Percentiles rank a stretch among this genome's conserved stretches.
Evolutionary conservation across 179 eudicot genomes (phyloP).

Genomic region (Spinacia oleracea): DNA sequence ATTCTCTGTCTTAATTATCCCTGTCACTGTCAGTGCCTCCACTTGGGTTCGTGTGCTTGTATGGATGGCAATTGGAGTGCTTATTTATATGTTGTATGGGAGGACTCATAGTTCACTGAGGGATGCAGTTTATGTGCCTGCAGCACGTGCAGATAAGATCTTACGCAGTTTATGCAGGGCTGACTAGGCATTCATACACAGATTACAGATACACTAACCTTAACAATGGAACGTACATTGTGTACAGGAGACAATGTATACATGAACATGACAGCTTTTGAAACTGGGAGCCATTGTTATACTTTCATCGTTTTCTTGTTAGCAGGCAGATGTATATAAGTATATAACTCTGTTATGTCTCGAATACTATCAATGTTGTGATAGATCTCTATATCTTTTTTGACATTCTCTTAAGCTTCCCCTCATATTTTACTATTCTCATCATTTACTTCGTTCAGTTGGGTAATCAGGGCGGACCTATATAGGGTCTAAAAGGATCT

Average conservation of each 20-base stretch:
- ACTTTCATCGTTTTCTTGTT: background rate
- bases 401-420: too few relatives aligned
- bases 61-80: constrained; percentile 66
- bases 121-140: constrained; percentile 71
- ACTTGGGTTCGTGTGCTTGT: constrained; percentile 86
- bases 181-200: constrained; percentile 1
- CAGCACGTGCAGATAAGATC: constrained; percentile 66
- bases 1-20: background rate
- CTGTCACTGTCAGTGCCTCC: constrained; percentile 36
- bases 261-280: background rate
- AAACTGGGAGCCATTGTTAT: background rate
- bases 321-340: too few relatives aligned
- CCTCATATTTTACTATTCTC: too few relatives aligned
- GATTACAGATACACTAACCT: too few relatives aligned
- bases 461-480: too few relatives aligned
- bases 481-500: too few relatives aligned
- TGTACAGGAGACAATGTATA: background rate
- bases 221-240: too few relatives aligned
- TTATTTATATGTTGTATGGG: constrained; percentile 68
- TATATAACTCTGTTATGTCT: too few relatives aligned
- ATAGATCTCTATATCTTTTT: too few relatives aligned
- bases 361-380: too few relatives aligned
- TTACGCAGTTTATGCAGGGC: constrained; percentile 26
- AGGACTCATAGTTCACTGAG: constrained; percentile 65
- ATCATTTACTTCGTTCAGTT: too few relatives aligned